phyloP scores from a whole-genome alignment of 108 stramenopile genomes.

The Conticribra guillardii region DNA sequence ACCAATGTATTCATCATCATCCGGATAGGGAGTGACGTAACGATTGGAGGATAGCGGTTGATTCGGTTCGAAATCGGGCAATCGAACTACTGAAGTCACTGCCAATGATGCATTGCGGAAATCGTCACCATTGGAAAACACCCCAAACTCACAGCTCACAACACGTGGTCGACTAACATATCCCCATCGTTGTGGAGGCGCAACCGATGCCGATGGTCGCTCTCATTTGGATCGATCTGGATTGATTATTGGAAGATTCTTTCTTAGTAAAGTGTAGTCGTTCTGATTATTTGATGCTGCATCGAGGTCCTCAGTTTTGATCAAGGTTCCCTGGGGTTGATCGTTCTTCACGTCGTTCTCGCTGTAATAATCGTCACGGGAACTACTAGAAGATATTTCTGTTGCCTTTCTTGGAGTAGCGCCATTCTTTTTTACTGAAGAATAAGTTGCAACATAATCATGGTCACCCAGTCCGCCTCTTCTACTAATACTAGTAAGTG shows the following conservation, averaged over 20 bases:
- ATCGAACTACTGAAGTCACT: conserved; percentile 4
- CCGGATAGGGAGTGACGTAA: conserved; percentile 36
- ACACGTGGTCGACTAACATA: conserved; percentile 15
- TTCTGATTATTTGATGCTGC: background rate
- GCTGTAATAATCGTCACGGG: too few relatives aligned
- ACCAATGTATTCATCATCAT: conserved; percentile 24
- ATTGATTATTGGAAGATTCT: background rate
- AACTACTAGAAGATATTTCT: too few relatives aligned
- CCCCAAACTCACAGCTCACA: conserved; percentile 10
- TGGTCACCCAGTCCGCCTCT: background rate
- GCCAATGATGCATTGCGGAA: background rate
- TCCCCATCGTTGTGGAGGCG: conserved; percentile 9
- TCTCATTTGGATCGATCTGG: background rate
- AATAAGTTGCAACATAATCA: too few relatives aligned
- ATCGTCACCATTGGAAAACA: background rate
- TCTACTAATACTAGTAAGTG: background rate
- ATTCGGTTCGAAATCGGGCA: conserved; percentile 11
- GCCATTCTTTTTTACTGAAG: too few relatives aligned
- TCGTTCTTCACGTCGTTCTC: too few relatives aligned
- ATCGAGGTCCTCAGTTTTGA: background rate
- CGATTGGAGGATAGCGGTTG: conserved; percentile 22
- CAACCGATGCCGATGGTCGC: conserved; percentile 1
- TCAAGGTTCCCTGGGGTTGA: too few relatives aligned
- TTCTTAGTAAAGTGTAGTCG: too few relatives aligned
- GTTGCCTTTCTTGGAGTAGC: too few relatives aligned